Evolutionary conservation across 1,139 yeast genomes (phyloP), one percentile per base, ranked within the genome.

Genomic region (Insectozyma bohioensis): DNA sequence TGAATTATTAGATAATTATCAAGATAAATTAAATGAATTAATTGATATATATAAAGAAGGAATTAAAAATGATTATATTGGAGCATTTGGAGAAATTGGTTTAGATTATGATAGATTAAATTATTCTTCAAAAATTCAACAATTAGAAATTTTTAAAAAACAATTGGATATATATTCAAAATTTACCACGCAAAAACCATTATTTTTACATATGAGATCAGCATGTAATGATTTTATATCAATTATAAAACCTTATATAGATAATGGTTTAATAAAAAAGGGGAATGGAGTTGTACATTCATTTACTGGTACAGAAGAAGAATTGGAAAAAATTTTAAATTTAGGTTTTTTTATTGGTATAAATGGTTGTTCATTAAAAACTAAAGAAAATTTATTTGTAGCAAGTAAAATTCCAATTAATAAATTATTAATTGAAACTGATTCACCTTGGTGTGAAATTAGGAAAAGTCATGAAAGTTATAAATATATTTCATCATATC

Each of bases 371-470:
- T 88, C 97, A 3, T 68, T 94, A 41, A 84, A 85, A 51, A 77
- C 86, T 0, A 75, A 76, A 37, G 90, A 84, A 41, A 87, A 85
- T 49, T 57, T 90, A 8, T 67, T 68, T 12, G 90, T 82, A 10
- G 87, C 83, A 1, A 62, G 66, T 26, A 51, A 58, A 22, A 72
- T 92, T 8, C 98, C 98, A 0, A 49, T 78, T 7, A 75, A 80
- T 8, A 71, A 68, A 46, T 58, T 92, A 24, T 61, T 92, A 75
- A 73, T 92, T 14, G 99, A 92, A 56, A 90, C 97, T 0, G 97
- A 92, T 60, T 90, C 97, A 1, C 98, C 99, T 1, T 92, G 98
- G 98, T 92, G 99, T 61, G 97, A 90, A 51, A 78, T 92, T 26
- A 70, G 95, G 37, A 85, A 78, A 43, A 72, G 94, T 6, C 96